Base-by-base conservation (phyloP, 257 asterid species). In the Scutellaria minor region DNA sequence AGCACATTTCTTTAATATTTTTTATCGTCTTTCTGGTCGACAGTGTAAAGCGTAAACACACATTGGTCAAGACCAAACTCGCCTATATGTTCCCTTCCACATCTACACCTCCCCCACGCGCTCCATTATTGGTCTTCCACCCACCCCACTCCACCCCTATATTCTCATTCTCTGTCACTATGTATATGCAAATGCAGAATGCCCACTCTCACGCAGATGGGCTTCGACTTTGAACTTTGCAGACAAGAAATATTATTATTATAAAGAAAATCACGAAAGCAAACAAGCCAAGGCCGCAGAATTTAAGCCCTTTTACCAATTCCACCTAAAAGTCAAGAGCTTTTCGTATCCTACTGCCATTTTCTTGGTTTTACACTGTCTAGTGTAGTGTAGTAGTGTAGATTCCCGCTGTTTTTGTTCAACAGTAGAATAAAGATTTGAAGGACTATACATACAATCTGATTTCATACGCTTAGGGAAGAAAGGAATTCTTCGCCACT, bases 41-140 rank as follows among this genome's bases (percentile, higher is more conserved):
- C 27, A 24, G 44, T 57, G 9, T 20, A 64, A 22, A 61, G 12
- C 48, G 57, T 7, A 69, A 48, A 66, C 77, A 79, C 78, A 42
- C 12, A 72, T 52, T 75, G 78, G 84, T 80, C 87, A 83, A 83
- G 76, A 80, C 75, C 85, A 82, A 84, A 77, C 80, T 84, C 76
- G 74, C 85, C 73, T 72, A 71, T 42, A 3, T 76, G 76, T 76
- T 65, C 24, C 83, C 79, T 39, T 68, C 39, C 3, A 45, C 14
- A 67, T 44, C 52, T 52, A 62, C 71, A 18, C 12, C 2, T 18
- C 0, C 50, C 39, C 57, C 71, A 86, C 64, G 82, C 76, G 65
- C 81, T 50, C 55, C 69, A 73, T 75, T 51, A 72, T 79, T 85
- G 78, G 73, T 35, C 48, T 67, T 7, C 65, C 62, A 37, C 72